Conservation (phyloP, 176 grass and related monocot genomes). For the Typha latifolia region DNA sequence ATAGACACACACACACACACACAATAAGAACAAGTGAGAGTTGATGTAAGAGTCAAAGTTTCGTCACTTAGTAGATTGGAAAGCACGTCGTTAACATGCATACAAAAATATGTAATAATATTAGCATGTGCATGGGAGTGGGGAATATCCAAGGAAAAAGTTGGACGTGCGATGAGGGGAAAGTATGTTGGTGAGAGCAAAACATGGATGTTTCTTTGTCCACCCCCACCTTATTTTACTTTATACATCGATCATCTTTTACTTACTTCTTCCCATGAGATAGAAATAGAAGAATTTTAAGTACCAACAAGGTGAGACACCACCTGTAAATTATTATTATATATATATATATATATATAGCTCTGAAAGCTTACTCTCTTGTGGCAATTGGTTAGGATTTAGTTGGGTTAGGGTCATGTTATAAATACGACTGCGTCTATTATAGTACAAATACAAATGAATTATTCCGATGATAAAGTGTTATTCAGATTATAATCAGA, state of each 20-base stretch:
- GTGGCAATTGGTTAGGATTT: too few relatives aligned
- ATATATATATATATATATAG: too few relatives aligned
- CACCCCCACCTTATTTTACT: not conserved
- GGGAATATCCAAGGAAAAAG: constrained; percentile 4
- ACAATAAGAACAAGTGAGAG: too few relatives aligned
- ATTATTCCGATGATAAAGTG: too few relatives aligned
- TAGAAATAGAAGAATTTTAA: not conserved
- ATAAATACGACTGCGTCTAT: too few relatives aligned
- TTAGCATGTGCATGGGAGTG: constrained; percentile 2
- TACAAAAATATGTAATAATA: not conserved
- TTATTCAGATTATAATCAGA: too few relatives aligned
- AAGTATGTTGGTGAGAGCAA: constrained; percentile 11
- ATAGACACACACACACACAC: too few relatives aligned
- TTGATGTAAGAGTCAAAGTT: too few relatives aligned
- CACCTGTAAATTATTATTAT: not conserved
- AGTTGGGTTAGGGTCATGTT: too few relatives aligned
- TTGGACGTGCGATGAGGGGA: not conserved
- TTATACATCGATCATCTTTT: not conserved
- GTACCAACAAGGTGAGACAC: not conserved
- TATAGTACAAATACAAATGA: too few relatives aligned
- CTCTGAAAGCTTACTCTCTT: too few relatives aligned
- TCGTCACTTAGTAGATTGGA: not conserved
- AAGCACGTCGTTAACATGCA: not conserved
- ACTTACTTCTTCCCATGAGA: not conserved
- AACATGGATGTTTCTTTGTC: constrained; percentile 28